Base-by-base conservation (phyloP, 306 rosid species). In the Erythrophleum fordii region DNA sequence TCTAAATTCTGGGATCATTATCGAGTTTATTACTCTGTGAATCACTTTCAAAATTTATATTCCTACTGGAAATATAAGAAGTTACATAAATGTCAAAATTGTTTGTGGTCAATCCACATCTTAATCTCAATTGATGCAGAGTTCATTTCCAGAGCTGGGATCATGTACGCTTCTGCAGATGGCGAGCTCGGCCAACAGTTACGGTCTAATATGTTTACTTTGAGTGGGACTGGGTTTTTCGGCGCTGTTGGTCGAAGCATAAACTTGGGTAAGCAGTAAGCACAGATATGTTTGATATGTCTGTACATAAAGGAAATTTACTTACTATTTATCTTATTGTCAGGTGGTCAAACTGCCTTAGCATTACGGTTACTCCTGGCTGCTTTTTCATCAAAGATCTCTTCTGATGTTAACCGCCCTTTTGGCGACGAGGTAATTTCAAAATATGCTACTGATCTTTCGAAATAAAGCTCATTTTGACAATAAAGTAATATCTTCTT, bases 271-370 rank as follows among this genome's bases (percentile, higher is more conserved):
- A 84, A 77, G 85, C 35, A 42, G 96, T 90, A 81, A 77, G 85
- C 44, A 29, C 6, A 78, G 37, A 64, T 48, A 67, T 49, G 35
- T 59, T 69, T 34, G 13, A 55, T 56, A 18, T 73, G 25, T 48
- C 31, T 59, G 13, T 26, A 5, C 70, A 11, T 31, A 25, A 65
- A 70, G 23, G 39, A 66, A 72, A 25, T 22, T 46, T 35, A 53
- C 55, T 58, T 67, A 73, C 34, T 73, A 48, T 55, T 78, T 64
- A 23, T 81, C 69, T 80, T 37, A 79, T 68, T 83, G 71, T 55
- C 86, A 95, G 99, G 98, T 80, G 93, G 97, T 69, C 98, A 90
- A 84, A 88, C 94, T 69, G 97, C 98, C 80, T 90, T 95, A 52
- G 99, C 99, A 31, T 86, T 93, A 51, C 92, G 97, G 44, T 75